Percentiles rank a stretch among this genome's conserved stretches.
These are phyloP conservation scores for Calonectria fujianensis DNA, from an alignment of 2,329 filamentous ascomycete species.

Conservation along the genomic window DNA sequence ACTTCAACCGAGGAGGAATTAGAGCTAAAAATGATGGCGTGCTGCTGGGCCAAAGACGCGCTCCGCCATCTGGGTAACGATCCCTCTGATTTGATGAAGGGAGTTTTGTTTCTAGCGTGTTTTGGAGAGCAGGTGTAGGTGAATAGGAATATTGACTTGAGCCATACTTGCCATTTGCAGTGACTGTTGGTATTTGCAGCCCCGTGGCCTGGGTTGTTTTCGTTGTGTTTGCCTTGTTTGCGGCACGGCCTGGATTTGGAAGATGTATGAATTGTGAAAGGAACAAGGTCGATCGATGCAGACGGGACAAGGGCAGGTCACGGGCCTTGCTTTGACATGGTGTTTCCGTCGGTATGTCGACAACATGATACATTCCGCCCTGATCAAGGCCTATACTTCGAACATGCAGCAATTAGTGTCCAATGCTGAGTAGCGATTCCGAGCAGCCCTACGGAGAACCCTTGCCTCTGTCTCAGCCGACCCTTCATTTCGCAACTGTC, in stretches of 20 bases:
- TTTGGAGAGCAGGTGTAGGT: conserved; percentile 44
- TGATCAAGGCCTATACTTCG: neutral
- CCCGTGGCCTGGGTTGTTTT: neutral
- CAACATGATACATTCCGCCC: conserved; percentile 12
- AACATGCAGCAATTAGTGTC: neutral
- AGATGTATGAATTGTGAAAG: neutral
- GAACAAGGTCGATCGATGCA: neutral
- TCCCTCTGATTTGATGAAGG: conserved; percentile 41
- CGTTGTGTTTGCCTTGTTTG: neutral
- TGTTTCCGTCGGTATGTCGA: neutral
- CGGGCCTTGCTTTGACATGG: neutral
- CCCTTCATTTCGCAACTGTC: conserved; percentile 8
- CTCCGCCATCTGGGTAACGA: conserved; percentile 34
- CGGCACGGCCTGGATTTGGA: neutral
- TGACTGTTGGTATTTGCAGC: neutral
- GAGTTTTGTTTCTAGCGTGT: conserved; percentile 44
- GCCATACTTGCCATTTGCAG: conserved; percentile 10
- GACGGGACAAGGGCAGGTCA: neutral
- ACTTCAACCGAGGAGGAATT: conserved; percentile 36
- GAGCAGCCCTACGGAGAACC: conserved; percentile 5
- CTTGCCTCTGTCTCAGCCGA: neutral
- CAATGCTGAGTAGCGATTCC: neutral
- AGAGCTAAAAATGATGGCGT: conserved; percentile 33
- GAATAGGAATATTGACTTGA: conserved; percentile 48
- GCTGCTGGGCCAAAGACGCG: conserved; percentile 17